Conservation (phyloP, 2,329 filamentous ascomycete genomes). For the Teratosphaeria nubilosa region DNA sequence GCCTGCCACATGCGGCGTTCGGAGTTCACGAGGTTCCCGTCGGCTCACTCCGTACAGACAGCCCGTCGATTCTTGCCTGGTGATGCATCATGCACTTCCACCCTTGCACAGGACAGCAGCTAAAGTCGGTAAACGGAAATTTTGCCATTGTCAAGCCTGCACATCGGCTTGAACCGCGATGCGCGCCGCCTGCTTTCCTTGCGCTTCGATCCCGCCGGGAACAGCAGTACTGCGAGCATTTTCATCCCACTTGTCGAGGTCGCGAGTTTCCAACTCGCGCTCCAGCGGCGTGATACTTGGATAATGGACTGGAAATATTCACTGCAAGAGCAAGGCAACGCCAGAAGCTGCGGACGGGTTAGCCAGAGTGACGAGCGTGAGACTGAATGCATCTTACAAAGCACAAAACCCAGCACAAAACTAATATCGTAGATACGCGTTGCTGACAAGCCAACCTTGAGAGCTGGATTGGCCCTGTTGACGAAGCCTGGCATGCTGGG, state of each 20-base stretch:
- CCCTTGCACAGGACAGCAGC: no score
- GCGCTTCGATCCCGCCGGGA: background rate
- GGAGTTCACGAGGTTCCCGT: no score
- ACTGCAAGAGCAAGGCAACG: background rate
- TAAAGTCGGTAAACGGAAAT: background rate
- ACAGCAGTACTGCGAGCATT: background rate
- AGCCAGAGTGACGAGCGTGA: background rate
- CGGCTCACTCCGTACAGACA: no score
- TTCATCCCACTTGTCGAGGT: background rate
- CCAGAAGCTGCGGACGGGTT: background rate
- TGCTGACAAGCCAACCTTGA: background rate
- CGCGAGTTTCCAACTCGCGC: background rate
- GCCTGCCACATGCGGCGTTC: no score
- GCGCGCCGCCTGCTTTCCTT: background rate
- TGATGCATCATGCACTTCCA: no score
- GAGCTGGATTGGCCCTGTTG: slow-evolving; percentile 1
- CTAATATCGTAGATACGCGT: background rate
- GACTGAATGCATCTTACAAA: background rate
- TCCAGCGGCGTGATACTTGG: background rate
- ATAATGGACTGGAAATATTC: background rate
- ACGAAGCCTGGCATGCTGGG: slow-evolving; percentile 5
- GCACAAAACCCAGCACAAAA: background rate
- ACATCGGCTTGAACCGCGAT: background rate
- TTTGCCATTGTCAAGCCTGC: background rate
- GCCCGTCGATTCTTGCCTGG: no score